Base-by-base conservation (phyloP, 306 rosid species). In the Neltuma alba region DNA sequence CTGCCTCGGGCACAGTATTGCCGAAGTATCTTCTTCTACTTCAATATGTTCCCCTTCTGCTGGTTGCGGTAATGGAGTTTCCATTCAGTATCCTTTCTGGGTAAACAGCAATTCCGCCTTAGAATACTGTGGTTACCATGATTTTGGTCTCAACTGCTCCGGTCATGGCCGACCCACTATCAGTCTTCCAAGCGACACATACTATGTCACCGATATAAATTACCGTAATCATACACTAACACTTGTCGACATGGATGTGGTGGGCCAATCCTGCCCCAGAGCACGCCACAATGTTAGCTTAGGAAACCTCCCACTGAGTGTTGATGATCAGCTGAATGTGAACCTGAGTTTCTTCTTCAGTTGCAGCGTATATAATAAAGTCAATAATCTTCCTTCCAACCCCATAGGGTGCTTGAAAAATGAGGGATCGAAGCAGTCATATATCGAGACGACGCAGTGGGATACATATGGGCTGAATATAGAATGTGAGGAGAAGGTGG, bases 261-360 rank as follows among this genome's bases (percentile, higher is more conserved):
- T 77, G 73, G 40, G 54, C 37, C 63, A 77, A 63, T 0, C 34
- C 7, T 86, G 89, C 78, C 85, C 85, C 2, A 83, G 89, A 72
- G 76, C 41, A 37, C 9, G 9, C 41, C 41, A 37, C 41, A 6
- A 37, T 7, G 41, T 37, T 37, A 37, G 41, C 40, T 1, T 83
- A 42, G 57, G 45, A 1, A 52, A 18, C 36, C n/a, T 73, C 0
- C 85, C 89, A 27, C 47, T 86, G 47, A 38, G 70, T 23, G 74
- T 60, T 16, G 73, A 12, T 45, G 0, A 33, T 9, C 1, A 37
- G 9, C 11, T 62, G 31, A 81, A 83, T 77, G 0, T 74, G 68
- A 80, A 83, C 42, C 80, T 86, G 9, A 83, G 31, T 83, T 86
- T 86, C 79, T 83, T 62, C 66, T 86, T 86, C 76, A 86, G 83